Evolutionary conservation across 129 eudicot genomes (phyloP), one percentile per base, ranked within the genome.

Genomic region (Escallonia rubra): DNA sequence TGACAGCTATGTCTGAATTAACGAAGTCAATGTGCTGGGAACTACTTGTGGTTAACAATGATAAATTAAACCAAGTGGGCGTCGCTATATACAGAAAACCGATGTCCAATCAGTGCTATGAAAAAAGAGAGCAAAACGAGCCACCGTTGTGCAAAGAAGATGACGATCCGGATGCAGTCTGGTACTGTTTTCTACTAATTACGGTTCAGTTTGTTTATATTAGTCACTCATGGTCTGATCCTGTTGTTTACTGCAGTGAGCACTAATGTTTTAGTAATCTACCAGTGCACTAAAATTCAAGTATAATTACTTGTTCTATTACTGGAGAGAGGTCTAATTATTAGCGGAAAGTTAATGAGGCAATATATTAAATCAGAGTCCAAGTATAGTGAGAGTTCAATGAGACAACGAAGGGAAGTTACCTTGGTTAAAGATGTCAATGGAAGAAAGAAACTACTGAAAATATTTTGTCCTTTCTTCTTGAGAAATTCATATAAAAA

Each of bases 11-110:
- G 97, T 79, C 79, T 75, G 78, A 76, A 63, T 66, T 90, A 64
- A 87, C 91, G 10, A 67, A 84, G 66, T 66, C 86, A 61, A 90
- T 90, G 91, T 90, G 95, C 82, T 87, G 97, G 97, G 86, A 90
- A 59, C 74, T 84, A 57, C 60, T 82, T 16, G 74, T 84, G 61
- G 85, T 84, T 58, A 74, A 74, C 11, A 90, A 80, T 78, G 97
- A 90, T 78, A 84, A 61, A 71, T 74, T 90, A 53, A 90, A 90
- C 73, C 72, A 78, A 73, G 95, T 90, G 48, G 97, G 95, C 38
- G 73, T 87, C 49, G 97, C 97, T 67, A 67, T 87, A 61, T 90
- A 72, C 66, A 90, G 78, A 60, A 90, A 90, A 72, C 95, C 97
- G 7, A 50, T 69, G 41, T 43, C 87, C 59, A 90, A 90, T 70